Base-by-base conservation (phyloP, 2,329 filamentous ascomycete genomes). In the Colletotrichum filicis region DNA sequence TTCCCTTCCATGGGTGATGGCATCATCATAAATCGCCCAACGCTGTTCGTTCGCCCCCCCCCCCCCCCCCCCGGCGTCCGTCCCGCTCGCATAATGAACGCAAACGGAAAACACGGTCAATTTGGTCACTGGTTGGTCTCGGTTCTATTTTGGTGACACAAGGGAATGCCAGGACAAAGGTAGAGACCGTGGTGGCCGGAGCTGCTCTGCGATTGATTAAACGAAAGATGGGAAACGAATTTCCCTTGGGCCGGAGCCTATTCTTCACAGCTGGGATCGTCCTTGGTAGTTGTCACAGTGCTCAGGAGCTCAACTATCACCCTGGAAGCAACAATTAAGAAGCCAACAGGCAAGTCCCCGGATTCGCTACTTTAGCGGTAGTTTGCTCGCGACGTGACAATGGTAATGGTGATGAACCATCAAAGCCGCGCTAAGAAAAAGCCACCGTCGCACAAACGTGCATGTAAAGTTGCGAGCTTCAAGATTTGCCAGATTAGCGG, bases 71-170 rank as follows among this genome's bases (percentile, higher is more conserved):
- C 56, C 32, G 14, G 63, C 30, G 32, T 32, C 46, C 68, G 63
- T 57, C 46, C 63, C 63, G 56, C 61, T 14, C 60, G 59, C 56
- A 56, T 46, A 26, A 66, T 16, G 30, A 55, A 59, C 60, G 61
- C 58, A 49, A 49, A 49, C 42, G 42, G 42, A n/a, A 19, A 8
- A 49, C 42, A 49, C 42, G 42, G 19, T n/a, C 4, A n/a, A 9
- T 49, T 16, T 6, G 7, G 37, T 42, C 37, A 42, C 16, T 42
- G 37, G 14, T 42, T 49, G 16, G 19, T 49, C 42, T 49, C 42
- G 7, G 9, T 49, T 49, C 42, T 49, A 42, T 49, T n/a, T 19
- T 49, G 42, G 42, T n/a, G 42, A 49, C 16, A 4, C 42, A 6
- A 46, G 19, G 42, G 19, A 46, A n/a, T 8, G 42, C 42, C 37